These are phyloP conservation scores for Darksidea phi DNA, from an alignment of 495 filamentous ascomycete genomes.

Conservation along the genomic window DNA sequence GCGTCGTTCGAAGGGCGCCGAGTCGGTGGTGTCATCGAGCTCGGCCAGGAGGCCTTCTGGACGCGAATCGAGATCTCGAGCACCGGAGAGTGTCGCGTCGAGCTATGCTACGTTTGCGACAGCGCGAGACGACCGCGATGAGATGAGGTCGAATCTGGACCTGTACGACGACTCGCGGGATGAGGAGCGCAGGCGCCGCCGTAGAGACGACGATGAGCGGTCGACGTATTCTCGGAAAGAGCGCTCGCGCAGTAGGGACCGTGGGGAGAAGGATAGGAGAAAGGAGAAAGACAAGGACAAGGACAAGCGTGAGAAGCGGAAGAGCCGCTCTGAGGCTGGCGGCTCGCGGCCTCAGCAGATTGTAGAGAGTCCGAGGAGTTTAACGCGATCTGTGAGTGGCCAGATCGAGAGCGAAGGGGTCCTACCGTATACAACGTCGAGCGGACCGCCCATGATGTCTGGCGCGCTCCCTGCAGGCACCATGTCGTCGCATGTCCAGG, in stretches of 20 bases:
- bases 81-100: slow-evolving; percentile 52
- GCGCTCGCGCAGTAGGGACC: slow-evolving; percentile 32
- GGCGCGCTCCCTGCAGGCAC: slow-evolving; percentile 27
- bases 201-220: slow-evolving; percentile 30
- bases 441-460: slow-evolving; percentile 38
- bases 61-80: slow-evolving; percentile 52
- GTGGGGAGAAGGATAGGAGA: slow-evolving; percentile 22
- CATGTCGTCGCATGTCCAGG: slow-evolving; percentile 54
- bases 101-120: slow-evolving; percentile 59
- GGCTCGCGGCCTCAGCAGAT: slow-evolving; percentile 14
- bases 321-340: slow-evolving; percentile 22
- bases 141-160: slow-evolving; percentile 13
- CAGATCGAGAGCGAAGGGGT: slow-evolving; percentile 44
- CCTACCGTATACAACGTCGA: slow-evolving; percentile 50
- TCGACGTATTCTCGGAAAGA: slow-evolving; percentile 21
- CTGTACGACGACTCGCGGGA: slow-evolving; percentile 25
- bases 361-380: slow-evolving; percentile 32
- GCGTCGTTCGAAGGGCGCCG: slow-evolving; percentile 34
- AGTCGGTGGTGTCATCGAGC: slow-evolving; percentile 41
- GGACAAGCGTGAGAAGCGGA: slow-evolving; percentile 16
- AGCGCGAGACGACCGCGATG: slow-evolving; percentile 43
- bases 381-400: slow-evolving; percentile 43
- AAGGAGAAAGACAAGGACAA: slow-evolving; percentile 17
- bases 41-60: slow-evolving; percentile 54
- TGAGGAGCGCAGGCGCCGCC: slow-evolving; percentile 14